These are phyloP conservation scores for Gossypium sturtianum DNA, from an alignment of 345 rosid species.

Conservation along the genomic window DNA sequence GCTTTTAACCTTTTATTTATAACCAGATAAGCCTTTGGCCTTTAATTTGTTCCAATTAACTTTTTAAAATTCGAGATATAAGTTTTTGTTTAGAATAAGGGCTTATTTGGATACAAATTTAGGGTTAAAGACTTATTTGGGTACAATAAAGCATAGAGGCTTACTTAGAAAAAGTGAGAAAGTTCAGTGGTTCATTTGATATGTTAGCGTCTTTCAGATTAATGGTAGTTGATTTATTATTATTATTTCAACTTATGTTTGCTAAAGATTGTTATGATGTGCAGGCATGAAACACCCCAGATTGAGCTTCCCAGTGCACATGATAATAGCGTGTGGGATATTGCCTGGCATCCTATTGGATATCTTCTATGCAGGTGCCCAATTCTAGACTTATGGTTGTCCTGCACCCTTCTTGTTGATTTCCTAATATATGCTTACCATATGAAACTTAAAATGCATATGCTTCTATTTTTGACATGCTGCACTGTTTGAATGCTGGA, in stretches of 20 bases:
- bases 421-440: neutral
- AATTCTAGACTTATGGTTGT: neutral
- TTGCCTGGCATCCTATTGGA: constrained; percentile 98
- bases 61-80: neutral
- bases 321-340: constrained; percentile 94
- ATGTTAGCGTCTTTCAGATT: constrained; percentile 2
- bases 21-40: neutral
- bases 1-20: neutral
- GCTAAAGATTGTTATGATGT: constrained; percentile 16
- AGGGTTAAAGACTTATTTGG: neutral
- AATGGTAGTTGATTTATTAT: neutral
- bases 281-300: constrained; percentile 95
- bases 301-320: constrained; percentile 79
- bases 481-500: neutral
- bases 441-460: neutral
- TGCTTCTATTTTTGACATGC: neutral
- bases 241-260: constrained; percentile 8
- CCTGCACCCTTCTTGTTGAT: neutral
- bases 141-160: neutral
- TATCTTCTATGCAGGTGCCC: constrained; percentile 94
- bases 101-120: neutral
- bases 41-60: neutral
- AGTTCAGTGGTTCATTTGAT: neutral
- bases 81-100: neutral
- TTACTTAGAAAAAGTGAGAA: neutral